phyloP scores from a whole-genome alignment of 768 basidiomycete species.

The Plicaturopsis crispa region DNA sequence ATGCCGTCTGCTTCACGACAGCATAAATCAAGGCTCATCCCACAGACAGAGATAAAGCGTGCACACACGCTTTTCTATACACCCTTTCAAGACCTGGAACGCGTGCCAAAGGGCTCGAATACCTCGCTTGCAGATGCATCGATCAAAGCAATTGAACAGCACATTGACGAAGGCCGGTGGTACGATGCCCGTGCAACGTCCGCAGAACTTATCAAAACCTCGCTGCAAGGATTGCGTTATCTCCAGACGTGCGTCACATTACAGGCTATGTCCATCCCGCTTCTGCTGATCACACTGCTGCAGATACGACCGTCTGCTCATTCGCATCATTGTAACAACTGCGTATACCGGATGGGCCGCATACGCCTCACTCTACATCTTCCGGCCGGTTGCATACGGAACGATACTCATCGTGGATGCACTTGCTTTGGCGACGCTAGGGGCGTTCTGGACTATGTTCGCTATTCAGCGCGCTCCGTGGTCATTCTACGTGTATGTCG shows the following conservation, averaged over 20 bases:
- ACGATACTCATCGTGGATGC: slow-evolving; percentile 5
- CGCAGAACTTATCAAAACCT: slow-evolving; percentile 40
- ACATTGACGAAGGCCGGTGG: slow-evolving; percentile 38
- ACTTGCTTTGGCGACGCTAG: slow-evolving; percentile 16
- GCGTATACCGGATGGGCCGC: slow-evolving; percentile 79
- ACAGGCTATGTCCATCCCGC: not conserved
- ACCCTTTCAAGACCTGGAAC: slow-evolving; percentile 47
- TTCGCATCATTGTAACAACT: slow-evolving; percentile 57
- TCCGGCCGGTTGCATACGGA: slow-evolving; percentile 39
- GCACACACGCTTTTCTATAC: slow-evolving; percentile 52
- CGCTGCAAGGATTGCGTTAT: slow-evolving; percentile 62
- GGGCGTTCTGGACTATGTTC: slow-evolving; percentile 43
- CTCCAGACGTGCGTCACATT: slow-evolving; percentile 50
- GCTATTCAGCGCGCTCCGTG: slow-evolving; percentile 56
- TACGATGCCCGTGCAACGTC: slow-evolving; percentile 41
- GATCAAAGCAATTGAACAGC: slow-evolving; percentile 34
- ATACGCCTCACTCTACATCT: slow-evolving; percentile 52
- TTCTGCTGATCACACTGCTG: slow-evolving; percentile 6
- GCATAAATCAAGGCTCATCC: too few relatives aligned
- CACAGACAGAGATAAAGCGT: slow-evolving; percentile 60
- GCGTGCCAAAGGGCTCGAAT: slow-evolving; percentile 13
- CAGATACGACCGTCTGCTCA: slow-evolving; percentile 68
- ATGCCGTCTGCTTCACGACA: slow-evolving; percentile 9
- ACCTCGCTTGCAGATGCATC: slow-evolving; percentile 25
- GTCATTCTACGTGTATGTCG: slow-evolving; percentile 69